Conservation (phyloP, 192 early-diverging fungal species). For the Oehlia diaphana region DNA sequence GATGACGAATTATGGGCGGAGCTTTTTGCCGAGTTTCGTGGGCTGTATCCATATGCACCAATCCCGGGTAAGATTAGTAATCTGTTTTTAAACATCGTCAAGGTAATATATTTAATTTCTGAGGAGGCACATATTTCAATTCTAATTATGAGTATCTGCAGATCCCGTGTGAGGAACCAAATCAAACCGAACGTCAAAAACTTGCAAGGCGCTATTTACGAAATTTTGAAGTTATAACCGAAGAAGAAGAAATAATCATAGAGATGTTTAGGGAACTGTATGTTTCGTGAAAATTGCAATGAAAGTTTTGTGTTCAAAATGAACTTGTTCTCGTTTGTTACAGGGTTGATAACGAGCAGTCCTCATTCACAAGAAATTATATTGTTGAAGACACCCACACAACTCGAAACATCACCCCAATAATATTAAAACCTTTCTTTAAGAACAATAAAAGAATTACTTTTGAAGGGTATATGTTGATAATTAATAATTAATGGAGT, state of each 20-base stretch:
- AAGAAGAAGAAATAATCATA: conserved; percentile 22
- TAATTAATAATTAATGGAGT: conserved; percentile 11
- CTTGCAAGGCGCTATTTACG: conserved; percentile 14
- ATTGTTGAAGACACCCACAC: background rate
- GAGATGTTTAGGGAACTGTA: conserved; percentile 22
- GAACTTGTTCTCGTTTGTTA: conserved; percentile 10
- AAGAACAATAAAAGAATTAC: conserved; percentile 10
- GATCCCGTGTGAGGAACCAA: conserved; percentile 18
- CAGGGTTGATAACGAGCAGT: conserved; percentile 14
- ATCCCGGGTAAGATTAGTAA: conserved; percentile 11
- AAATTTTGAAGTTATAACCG: conserved; percentile 4
- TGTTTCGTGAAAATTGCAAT: background rate
- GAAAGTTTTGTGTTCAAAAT: background rate
- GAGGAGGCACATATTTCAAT: background rate
- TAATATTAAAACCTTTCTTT: conserved; percentile 12
- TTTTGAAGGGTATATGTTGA: conserved; percentile 13
- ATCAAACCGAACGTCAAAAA: conserved; percentile 12
- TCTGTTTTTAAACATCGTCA: background rate
- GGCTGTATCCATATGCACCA: conserved; percentile 12
- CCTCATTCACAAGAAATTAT: conserved; percentile 13
- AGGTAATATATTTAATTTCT: conserved; percentile 4
- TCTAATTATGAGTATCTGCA: conserved; percentile 5
- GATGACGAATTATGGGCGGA: conserved; percentile 18
- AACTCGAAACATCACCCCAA: background rate
- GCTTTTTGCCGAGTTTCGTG: conserved; percentile 14